These are phyloP conservation scores for Cornus kousa DNA, from an alignment of 148 eudicot genomes.

Conservation along the genomic window DNA sequence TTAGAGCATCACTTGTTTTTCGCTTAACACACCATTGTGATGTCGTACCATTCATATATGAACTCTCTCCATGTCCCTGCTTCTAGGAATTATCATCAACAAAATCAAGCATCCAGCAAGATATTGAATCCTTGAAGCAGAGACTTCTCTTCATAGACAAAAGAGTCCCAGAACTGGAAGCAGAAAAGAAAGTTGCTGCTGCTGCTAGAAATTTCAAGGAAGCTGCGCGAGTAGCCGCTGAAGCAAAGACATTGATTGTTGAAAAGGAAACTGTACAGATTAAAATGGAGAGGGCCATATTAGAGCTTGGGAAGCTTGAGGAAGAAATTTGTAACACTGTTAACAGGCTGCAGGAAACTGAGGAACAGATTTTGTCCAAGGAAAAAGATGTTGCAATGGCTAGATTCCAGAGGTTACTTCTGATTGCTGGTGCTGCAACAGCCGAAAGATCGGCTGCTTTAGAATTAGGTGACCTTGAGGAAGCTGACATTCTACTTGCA, in stretches of 20 bases:
- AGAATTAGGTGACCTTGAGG: slow-evolving; percentile 61
- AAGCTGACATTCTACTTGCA: slow-evolving; percentile 61
- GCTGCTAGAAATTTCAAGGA: slow-evolving; percentile 74
- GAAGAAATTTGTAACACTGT: slow-evolving; percentile 43
- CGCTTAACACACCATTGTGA: not conserved
- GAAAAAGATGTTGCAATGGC: slow-evolving; percentile 60
- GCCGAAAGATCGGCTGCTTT: slow-evolving; percentile 64
- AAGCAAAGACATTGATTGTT: slow-evolving; percentile 52
- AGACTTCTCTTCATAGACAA: slow-evolving; percentile 63
- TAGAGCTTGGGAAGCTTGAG: slow-evolving; percentile 45
- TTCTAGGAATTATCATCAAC: slow-evolving; percentile 59
- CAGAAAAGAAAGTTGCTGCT: slow-evolving; percentile 84
- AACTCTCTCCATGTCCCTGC: not conserved
- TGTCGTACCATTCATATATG: not conserved
- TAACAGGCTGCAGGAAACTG: slow-evolving; percentile 44
- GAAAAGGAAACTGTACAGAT: slow-evolving; percentile 51
- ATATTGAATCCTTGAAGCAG: slow-evolving; percentile 52
- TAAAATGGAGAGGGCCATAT: slow-evolving; percentile 33
- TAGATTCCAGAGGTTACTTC: slow-evolving; percentile 53
- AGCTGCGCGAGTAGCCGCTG: slow-evolving; percentile 73
- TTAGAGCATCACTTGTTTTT: not conserved
- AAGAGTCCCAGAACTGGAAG: slow-evolving; percentile 72
- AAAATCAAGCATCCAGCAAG: slow-evolving; percentile 64
- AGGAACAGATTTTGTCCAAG: slow-evolving; percentile 45
- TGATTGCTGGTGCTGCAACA: slow-evolving; percentile 46